Evolutionary conservation across 768 basidiomycete genomes (phyloP), one percentile per base, ranked within the genome.

Genomic region (Pleurotus tuber-regium): DNA sequence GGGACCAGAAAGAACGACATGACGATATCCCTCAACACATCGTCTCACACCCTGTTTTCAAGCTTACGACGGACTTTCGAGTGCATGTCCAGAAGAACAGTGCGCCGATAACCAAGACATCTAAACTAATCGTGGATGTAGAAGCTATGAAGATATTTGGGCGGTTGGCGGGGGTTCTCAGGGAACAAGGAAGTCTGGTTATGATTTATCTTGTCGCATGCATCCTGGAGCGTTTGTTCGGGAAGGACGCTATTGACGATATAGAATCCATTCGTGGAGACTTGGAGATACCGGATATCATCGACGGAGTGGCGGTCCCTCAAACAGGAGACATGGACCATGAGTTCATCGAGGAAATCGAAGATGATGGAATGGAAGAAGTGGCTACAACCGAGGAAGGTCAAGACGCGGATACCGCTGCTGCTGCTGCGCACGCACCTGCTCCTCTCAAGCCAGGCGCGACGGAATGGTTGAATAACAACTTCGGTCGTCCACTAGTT

Each of bases 171-270:
- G 63, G 61, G 4, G 79, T 83, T 23, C 75, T 91, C 21, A 77
- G 83, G 52, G 77, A 85, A 36, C 77, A 88, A 57, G 84, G 84
- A 35, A 81, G 77, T 47, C 68, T 74, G 18, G 75, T 83, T 11
- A 89, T 92, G 79, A 87, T 92, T 2, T 97, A 88, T 61, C 81
- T 98, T 21, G 82, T 97, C 21, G 92, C 89, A 0, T 97, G 93
- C 62, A 80, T 98, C 41, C 72, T 94, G 38, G 91, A 96, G 64
- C 71, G 86, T n/a, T 74, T 92, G 41, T 94, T 98, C 63, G 86
- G 88, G 57, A 78, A 82, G 59, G 88, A 87, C 38, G 82, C 90
- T 3, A 83, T 90, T 54, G 84, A 89, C 4, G 80, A 87, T 48
- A 87, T 90, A 29, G 87, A 89, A 57, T 65, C 66, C 21, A 80